Evolutionary conservation across 139 green algal species (phyloP), one percentile per base, ranked within the genome.

Genomic region (Bryopsis sp.): DNA sequence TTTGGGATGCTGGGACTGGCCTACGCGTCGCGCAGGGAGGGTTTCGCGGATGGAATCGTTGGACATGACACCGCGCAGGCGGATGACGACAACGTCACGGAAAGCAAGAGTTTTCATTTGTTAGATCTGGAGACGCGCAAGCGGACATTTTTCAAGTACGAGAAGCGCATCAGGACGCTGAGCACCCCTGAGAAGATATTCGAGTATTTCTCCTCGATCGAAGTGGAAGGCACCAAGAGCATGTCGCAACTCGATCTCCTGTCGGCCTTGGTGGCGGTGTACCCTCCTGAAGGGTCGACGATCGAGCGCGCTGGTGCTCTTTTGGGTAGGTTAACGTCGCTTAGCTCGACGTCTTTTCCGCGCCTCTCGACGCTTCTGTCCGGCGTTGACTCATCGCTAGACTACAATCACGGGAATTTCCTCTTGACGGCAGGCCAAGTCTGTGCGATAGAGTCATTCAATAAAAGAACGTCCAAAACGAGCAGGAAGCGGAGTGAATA

Each of bases 171-270:
- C 19, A 48, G 76, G 1, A 85, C 93, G 31, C 74, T 84, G n/a
- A 86, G 75, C 68, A 64, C 77, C 0, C 79, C 87, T 0, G 88
- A 95, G 39, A 95, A 95, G 75, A 72, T 91, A 1, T 95, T 89
- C 59, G 86, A 90, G 2, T 95, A 95, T 48, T 95, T 95, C 78
- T 75, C 75, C 22, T 79, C 58, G 11, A n/a, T 74, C 1, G 62
- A 72, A 28, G 8, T 50, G 37, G 74, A 76, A 11, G 57, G 38
- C 4, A 36, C 72, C 31, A 67, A 75, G 36, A 76, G 48, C 72
- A 83, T 92, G 79, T 74, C 62, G 6, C 70, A 62, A 2, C 73
- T 63, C 1, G 86, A 90, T 65, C 48, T 92, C 38, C 70, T 90
- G 29, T 57, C 78, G 1, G 67, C 76, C 0, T 33, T 93, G 11